Conservation (phyloP, 2,329 filamentous ascomycete species). For the Leptographium flavum region DNA sequence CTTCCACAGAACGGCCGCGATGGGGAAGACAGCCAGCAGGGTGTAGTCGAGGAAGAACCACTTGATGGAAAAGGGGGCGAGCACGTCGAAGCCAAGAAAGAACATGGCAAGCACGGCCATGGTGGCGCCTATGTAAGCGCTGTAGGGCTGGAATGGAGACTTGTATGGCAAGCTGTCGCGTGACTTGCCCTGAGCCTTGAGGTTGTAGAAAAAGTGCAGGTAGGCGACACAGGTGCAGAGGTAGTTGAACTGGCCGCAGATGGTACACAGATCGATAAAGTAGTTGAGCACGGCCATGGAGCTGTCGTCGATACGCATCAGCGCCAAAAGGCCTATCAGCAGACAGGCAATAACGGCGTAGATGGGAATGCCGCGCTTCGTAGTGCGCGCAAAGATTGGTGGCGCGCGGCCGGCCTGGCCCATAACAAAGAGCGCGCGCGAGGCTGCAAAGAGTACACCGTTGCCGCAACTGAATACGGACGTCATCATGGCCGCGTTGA, state of each 20-base stretch:
- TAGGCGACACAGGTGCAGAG: conserved; percentile 42
- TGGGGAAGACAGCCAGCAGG: conserved; percentile 1
- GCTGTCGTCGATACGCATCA: conserved; percentile 42
- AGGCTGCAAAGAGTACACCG: conserved; percentile 46
- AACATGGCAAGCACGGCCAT: conserved; percentile 3
- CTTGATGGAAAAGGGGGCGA: background rate
- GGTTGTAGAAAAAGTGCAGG: conserved; percentile 42
- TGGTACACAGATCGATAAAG: conserved; percentile 46
- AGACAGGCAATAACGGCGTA: conserved; percentile 46
- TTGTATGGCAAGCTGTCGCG: conserved; percentile 39
- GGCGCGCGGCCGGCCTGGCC: conserved; percentile 40
- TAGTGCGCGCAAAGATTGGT: conserved; percentile 24
- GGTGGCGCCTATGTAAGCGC: conserved; percentile 8
- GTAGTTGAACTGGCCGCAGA: conserved; percentile 44
- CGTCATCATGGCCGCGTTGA: conserved; percentile 46
- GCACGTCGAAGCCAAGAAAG: conserved; percentile 1
- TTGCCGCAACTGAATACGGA: conserved; percentile 48
- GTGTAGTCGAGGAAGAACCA: conserved; percentile 5
- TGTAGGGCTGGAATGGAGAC: conserved; percentile 20
- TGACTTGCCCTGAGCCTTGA: conserved; percentile 37
- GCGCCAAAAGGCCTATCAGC: conserved; percentile 46
- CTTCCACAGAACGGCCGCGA: background rate
- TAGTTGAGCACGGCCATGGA: conserved; percentile 42
- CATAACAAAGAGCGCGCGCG: conserved; percentile 44
- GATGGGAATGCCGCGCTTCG: conserved; percentile 44